These are phyloP conservation scores for Desmodesmus armatus DNA, from an alignment of 139 green algal genomes.

Conservation along the genomic window DNA sequence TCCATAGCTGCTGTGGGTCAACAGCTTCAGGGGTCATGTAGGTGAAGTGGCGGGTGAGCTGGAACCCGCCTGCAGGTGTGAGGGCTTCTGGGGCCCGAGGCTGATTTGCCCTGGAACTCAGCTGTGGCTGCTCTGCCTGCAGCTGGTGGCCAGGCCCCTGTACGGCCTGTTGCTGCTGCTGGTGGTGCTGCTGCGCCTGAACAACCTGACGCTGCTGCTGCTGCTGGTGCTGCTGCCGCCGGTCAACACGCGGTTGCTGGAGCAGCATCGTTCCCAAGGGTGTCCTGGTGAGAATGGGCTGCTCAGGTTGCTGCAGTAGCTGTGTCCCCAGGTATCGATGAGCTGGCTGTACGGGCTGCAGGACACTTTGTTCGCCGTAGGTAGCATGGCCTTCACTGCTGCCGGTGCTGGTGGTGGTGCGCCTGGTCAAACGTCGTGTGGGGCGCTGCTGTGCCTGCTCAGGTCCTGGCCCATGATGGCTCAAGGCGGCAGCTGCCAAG, in stretches of 20 bases:
- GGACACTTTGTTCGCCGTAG: no score
- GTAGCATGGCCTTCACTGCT: background rate
- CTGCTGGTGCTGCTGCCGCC: background rate
- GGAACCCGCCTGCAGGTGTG: background rate
- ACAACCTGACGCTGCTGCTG: background rate
- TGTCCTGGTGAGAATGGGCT: no score
- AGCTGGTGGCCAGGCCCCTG: no score
- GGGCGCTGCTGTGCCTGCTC: slow-evolving; percentile 17
- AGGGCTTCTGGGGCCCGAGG: background rate
- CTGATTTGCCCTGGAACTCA: no score
- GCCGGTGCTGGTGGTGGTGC: background rate
- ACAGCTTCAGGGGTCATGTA: no score
- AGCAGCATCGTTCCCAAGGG: background rate
- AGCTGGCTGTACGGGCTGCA: background rate
- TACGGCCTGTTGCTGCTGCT: background rate
- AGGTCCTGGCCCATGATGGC: background rate
- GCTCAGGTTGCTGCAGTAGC: background rate
- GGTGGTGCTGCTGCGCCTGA: background rate
- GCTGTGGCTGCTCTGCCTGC: no score
- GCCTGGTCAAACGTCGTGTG: background rate
- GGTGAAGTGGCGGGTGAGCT: no score
- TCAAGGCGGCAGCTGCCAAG: background rate
- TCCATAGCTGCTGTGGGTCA: no score
- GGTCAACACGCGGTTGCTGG: background rate
- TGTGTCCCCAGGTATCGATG: background rate